Evolutionary conservation across 139 green algal species (phyloP), one percentile per base, ranked within the genome.

Genomic region (Trebouxia sp.): DNA sequence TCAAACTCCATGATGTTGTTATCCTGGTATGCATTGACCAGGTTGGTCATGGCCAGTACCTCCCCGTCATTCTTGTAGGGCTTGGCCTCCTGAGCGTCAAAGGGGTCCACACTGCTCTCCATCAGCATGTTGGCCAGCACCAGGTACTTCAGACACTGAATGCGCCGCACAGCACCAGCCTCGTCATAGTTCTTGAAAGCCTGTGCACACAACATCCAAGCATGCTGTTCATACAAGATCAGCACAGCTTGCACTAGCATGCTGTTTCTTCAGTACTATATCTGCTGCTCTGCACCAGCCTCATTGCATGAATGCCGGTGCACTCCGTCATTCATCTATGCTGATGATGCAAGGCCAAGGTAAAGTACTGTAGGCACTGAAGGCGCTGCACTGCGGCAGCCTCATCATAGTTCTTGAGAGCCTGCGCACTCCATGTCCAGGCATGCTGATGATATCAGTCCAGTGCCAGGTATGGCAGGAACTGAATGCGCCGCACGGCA

Each of bases 161-260:
- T 93, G 4, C 96, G 89, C 42, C 94, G 86, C 12, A 50, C 50
- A 11, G 83, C 90, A 65, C 95, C 93, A 0, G 95, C 96, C 87
- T 99, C 96, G 75, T 99, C 96, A 80, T 98, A 99, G 37, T 83
- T 93, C 89, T 99, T 99, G 92, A 99, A 99, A 1, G 96, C 97
- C 90, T 95, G 89, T n/a, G n/a, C n/a, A n/a, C 65, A 69, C 24
- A 8, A 26, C 47, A 78, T 20, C 11, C 67, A 78, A 76, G 32
- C 30, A 45, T 53, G 14, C 28, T n/a, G n/a, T n/a, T n/a, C n/a
- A n/a, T n/a, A n/a, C n/a, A n/a, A n/a, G n/a, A n/a, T n/a, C n/a
- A n/a, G n/a, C n/a, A n/a, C n/a, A n/a, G n/a, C n/a, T n/a, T n/a
- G n/a, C n/a, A n/a, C n/a, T n/a, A n/a, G n/a, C n/a, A n/a, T n/a